These are phyloP conservation scores for Serendipita sp. DNA, from an alignment of 768 basidiomycete genomes.

Conservation along the genomic window DNA sequence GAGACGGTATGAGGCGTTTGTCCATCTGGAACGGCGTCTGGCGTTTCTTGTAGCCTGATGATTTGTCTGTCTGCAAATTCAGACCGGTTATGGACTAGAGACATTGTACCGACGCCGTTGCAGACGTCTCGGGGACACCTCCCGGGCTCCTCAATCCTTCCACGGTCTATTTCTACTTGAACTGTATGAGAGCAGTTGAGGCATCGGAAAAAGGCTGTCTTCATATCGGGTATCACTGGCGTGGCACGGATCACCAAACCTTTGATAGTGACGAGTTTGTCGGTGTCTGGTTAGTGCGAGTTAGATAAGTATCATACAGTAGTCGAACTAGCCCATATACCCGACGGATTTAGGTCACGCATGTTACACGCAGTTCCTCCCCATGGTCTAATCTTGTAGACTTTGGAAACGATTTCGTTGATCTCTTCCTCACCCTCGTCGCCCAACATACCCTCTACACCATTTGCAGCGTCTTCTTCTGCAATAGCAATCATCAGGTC, in stretches of 20 bases:
- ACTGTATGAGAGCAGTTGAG: conserved; percentile 91
- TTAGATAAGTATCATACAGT: neutral
- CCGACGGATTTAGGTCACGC: conserved; percentile 86
- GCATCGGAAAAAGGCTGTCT: conserved; percentile 94
- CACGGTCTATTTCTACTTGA: conserved; percentile 94
- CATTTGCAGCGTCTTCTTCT: conserved; percentile 59
- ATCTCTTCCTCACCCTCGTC: conserved; percentile 68
- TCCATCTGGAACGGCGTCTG: conserved; percentile 93
- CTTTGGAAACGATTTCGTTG: conserved; percentile 67
- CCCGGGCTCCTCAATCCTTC: conserved; percentile 85
- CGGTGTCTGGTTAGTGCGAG: conserved; percentile 52
- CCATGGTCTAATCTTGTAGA: conserved; percentile 90
- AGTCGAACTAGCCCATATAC: conserved; percentile 25
- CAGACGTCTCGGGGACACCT: conserved; percentile 91
- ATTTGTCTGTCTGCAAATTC: conserved; percentile 94
- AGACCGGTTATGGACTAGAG: conserved; percentile 90
- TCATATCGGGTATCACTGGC: conserved; percentile 98
- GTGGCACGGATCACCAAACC: conserved; percentile 95
- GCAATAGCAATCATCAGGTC: conserved; percentile 82
- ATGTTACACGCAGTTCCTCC: conserved; percentile 76
- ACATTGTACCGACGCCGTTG: conserved; percentile 74
- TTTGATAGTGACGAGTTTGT: conserved; percentile 91
- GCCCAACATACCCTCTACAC: conserved; percentile 59
- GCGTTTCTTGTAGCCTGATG: conserved; percentile 90
- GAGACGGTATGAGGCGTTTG: conserved; percentile 98